Base-by-base conservation (phyloP, 352 stramenopile genomes). In the Phytophthora citrophthora region DNA sequence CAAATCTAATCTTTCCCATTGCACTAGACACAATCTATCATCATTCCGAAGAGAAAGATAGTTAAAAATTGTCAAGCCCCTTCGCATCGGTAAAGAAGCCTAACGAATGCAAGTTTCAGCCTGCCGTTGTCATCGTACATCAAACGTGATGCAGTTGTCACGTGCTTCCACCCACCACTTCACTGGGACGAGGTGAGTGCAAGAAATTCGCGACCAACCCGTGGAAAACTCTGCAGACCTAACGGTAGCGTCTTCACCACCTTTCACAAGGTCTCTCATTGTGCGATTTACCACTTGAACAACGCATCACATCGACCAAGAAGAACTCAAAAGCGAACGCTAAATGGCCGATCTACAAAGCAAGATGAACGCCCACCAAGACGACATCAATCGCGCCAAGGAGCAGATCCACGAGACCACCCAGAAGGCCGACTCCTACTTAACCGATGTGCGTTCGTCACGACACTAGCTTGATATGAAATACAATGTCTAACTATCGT, bases 361-460 rank as follows among this genome's bases (percentile, higher is more conserved):
- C 52, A 83, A 56, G 38, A 89, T 86, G 77, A 66, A 65, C 20
- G 70, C 61, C 26, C 61, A 76, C 58, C 57, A 76, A 53, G 24
- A 72, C 10, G 62, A 88, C 26, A 67, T 89, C 8, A 53, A 74
- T 23, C 66, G 61, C 29, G 67, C 86, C 9, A 87, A 88, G 67
- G 62, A 70, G 38, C 75, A 85, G 58, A 81, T 91, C 51, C 64
- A 86, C 38, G 66, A 72, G 41, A 75, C 73, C 27, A 75, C 77
- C 29, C 55, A 86, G 32, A 79, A 87, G 58, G 80, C 82, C 43
- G 80, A 84, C 44, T 63, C 52, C 3, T 91, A 91, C 54, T 51
- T 91, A 54, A 74, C 72, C 15, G 60, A 61, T 45, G 72, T 82
- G 57, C 16, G 70, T 63, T 52, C 24, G 7, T 47, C 5, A 13